These are phyloP conservation scores for Thermothelomyces thermophilus DNA, from an alignment of 2,329 filamentous ascomycete species.

Conservation along the genomic window DNA sequence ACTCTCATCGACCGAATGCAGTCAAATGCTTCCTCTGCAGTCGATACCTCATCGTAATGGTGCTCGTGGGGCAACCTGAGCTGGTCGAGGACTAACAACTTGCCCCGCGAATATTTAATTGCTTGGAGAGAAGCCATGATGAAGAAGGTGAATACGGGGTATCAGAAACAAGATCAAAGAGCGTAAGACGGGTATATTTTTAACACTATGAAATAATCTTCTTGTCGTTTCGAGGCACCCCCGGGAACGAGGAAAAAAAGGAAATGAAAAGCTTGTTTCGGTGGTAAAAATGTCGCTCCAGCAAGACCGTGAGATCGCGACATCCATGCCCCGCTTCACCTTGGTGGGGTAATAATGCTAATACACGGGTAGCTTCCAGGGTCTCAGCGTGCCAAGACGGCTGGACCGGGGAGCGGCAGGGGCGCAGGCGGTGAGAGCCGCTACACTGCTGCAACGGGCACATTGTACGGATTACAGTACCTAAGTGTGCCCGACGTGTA, in stretches of 20 bases:
- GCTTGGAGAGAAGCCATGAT: conserved; percentile 61
- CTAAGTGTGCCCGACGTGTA: too few relatives aligned
- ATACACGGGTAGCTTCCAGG: too few relatives aligned
- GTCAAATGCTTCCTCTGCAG: conserved; percentile 69
- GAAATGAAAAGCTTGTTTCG: background rate
- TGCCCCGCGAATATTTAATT: conserved; percentile 67
- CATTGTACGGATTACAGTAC: too few relatives aligned
- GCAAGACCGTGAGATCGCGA: conserved; percentile 3
- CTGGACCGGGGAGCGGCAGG: background rate
- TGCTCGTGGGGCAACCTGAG: conserved; percentile 75
- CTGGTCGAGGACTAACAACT: conserved; percentile 73
- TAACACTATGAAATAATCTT: too few relatives aligned
- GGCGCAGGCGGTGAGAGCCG: conserved; percentile 4
- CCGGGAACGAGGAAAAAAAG: background rate
- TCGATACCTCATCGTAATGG: conserved; percentile 67
- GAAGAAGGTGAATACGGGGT: background rate
- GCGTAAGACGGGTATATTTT: too few relatives aligned
- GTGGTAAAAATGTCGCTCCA: conserved; percentile 13
- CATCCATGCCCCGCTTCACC: conserved; percentile 3
- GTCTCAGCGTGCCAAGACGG: conserved; percentile 5
- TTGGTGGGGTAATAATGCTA: conserved; percentile 7
- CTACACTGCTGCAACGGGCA: background rate
- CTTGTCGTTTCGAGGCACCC: too few relatives aligned
- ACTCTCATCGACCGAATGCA: conserved; percentile 75
- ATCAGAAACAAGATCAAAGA: too few relatives aligned